phyloP scores from a whole-genome alignment of 2,329 filamentous ascomycete genomes.

The Bertia moriformis region DNA sequence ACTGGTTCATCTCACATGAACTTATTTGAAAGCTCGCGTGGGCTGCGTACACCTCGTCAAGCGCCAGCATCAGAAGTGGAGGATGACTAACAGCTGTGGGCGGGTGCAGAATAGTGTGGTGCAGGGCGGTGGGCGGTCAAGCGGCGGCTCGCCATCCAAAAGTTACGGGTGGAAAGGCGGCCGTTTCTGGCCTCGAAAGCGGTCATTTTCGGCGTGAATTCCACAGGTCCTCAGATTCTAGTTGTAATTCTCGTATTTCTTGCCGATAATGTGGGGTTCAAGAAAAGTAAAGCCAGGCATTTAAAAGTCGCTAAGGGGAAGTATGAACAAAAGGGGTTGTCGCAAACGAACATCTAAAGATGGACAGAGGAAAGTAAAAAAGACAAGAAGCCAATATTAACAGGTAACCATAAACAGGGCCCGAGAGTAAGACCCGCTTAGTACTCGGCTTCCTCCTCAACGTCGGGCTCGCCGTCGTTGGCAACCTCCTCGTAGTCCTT shows the following conservation, averaged over 20 bases:
- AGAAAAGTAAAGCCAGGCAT: too few species aligned
- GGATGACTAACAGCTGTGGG: neutral
- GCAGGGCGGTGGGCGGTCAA: neutral
- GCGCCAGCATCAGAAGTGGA: too few species aligned
- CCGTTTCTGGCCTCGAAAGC: neutral
- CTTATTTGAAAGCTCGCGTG: too few species aligned
- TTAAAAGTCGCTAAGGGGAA: too few species aligned
- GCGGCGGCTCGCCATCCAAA: neutral
- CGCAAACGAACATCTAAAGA: neutral
- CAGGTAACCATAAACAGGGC: too few species aligned
- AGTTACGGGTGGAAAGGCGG: neutral
- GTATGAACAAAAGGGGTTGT: neutral
- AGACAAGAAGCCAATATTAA: neutral
- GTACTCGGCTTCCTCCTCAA: conserved; percentile 63
- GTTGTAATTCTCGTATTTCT: too few species aligned
- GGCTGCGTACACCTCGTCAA: too few species aligned
- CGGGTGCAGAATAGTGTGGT: neutral
- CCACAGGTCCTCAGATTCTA: neutral
- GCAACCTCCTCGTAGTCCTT: conserved; percentile 80
- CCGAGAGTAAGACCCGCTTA: too few species aligned
- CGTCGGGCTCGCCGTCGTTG: conserved; percentile 51
- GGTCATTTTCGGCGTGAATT: neutral
- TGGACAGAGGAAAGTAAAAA: neutral
- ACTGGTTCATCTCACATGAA: too few species aligned
- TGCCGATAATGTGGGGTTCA: too few species aligned